Conservation (phyloP, 257 asterid species). For the Gentiana straminea region DNA sequence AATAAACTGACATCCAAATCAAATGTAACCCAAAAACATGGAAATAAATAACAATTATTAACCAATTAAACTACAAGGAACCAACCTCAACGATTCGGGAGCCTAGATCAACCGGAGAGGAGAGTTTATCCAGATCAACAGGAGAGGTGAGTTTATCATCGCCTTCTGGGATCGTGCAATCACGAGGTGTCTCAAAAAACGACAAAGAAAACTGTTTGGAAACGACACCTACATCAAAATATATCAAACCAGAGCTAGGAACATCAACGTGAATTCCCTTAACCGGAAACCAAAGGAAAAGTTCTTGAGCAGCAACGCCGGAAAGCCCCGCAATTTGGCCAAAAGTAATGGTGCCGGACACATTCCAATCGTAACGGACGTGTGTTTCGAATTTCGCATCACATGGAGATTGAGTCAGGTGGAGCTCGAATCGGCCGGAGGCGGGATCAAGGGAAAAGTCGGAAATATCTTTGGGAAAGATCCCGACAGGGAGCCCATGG, state of each 20-base stretch:
- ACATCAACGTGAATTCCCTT: conserved; percentile 60
- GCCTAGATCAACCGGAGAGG: conserved; percentile 9
- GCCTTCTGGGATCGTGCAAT: conserved; percentile 30
- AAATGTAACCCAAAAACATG: too few relatives aligned
- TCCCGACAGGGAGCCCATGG: conserved; percentile 60
- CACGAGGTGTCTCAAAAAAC: conserved; percentile 69
- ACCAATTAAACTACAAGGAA: not conserved
- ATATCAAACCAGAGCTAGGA: conserved; percentile 88
- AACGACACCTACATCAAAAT: conserved; percentile 75
- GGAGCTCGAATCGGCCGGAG: conserved; percentile 49
- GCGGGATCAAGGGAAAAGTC: conserved; percentile 33
- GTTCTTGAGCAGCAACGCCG: conserved; percentile 71
- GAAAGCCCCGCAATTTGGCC: conserved; percentile 46
- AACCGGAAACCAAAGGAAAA: conserved; percentile 84
- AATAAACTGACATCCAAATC: too few relatives aligned
- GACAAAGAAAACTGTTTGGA: conserved; percentile 75
- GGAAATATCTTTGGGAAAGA: conserved; percentile 67
- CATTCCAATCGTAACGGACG: conserved; percentile 47
- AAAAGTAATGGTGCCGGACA: conserved; percentile 38
- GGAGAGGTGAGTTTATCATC: conserved; percentile 2
- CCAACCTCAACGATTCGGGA: conserved; percentile 35
- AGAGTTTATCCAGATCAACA: conserved; percentile 12
- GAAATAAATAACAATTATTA: not conserved
- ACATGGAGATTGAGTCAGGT: conserved; percentile 49
- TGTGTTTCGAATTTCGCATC: conserved; percentile 73